A percentile compares a stretch with the other conserved stretches of the same genome.
Evolutionary conservation across 352 stramenopile species (phyloP).

Genomic region (Globisporangium rhizosaccharum): DNA sequence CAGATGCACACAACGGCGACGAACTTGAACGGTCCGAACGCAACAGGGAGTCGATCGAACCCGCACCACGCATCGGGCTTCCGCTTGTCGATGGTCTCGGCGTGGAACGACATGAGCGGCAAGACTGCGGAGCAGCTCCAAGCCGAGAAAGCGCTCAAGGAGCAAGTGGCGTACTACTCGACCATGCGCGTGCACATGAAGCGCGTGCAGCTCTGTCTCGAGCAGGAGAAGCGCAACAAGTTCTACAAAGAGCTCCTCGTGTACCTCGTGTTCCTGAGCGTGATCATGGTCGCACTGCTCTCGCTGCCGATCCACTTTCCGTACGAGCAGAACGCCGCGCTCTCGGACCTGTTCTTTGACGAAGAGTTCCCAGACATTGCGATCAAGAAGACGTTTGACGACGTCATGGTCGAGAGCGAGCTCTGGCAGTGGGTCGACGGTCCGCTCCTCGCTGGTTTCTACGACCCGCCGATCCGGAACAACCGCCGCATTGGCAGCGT

Average conservation of each 20-base stretch:
- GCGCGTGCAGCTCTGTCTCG: conserved; percentile 68
- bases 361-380: conserved; percentile 55
- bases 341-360: conserved; percentile 44
- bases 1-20: conserved; percentile 2
- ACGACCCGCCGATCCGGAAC: conserved; percentile 61
- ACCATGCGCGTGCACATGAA: conserved; percentile 86
- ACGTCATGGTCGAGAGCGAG: conserved; percentile 55
- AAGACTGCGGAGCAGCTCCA: conserved; percentile 35
- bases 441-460: conserved; percentile 64
- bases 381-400: conserved; percentile 61
- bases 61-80: conserved; percentile 4
- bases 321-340: conserved; percentile 62
- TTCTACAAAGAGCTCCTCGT: conserved; percentile 67
- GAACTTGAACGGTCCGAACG: background rate
- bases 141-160: conserved; percentile 33
- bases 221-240: conserved; percentile 39
- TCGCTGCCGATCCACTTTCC: conserved; percentile 68
- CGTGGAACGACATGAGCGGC: conserved; percentile 4
- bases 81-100: conserved; percentile 2
- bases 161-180: conserved; percentile 64
- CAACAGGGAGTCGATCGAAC: background rate
- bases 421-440: conserved; percentile 73
- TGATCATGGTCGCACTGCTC: conserved; percentile 58
- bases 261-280: conserved; percentile 61
- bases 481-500: conserved; percentile 56